Evolutionary conservation across 2,329 filamentous ascomycete genomes (phyloP).

Genomic region (Pseudogymnoascus verrucosus): DNA sequence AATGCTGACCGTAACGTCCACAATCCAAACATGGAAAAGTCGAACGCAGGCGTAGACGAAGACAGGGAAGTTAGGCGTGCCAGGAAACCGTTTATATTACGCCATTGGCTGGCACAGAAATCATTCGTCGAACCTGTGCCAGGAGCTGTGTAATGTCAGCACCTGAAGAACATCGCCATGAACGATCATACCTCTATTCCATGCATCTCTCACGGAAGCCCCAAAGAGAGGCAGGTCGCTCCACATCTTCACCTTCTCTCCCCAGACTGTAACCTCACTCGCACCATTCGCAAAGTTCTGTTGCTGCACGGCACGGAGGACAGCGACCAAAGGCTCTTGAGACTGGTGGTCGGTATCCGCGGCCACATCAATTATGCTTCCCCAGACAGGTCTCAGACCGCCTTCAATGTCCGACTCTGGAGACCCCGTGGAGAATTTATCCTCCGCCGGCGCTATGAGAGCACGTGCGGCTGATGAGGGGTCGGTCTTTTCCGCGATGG

Average conservation of each 20-base stretch:
- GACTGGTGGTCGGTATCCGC: conserved; percentile 16
- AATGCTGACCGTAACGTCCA: conserved; percentile 26
- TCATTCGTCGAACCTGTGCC: conserved; percentile 12
- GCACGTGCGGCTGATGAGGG: conserved; percentile 1
- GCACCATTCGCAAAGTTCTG: conserved; percentile 14
- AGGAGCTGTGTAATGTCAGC: conserved; percentile 14
- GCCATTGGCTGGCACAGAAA: conserved; percentile 14
- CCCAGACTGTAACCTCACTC: conserved; percentile 17
- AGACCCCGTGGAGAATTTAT: conserved; percentile 9
- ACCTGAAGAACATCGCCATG: not conserved
- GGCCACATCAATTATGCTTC: conserved; percentile 20
- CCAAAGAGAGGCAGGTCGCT: conserved; percentile 25
- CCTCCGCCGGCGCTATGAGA: not conserved
- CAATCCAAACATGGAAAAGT: conserved; percentile 25
- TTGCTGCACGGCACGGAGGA: conserved; percentile 18
- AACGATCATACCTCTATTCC: conserved; percentile 22
- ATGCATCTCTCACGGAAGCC: conserved; percentile 22
- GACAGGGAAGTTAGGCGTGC: conserved; percentile 22
- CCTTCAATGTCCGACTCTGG: conserved; percentile 60
- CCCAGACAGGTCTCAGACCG: conserved; percentile 55
- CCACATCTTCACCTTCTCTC: conserved; percentile 22
- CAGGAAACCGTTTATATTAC: conserved; percentile 22
- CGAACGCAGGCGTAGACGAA: conserved; percentile 14
- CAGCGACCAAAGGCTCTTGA: conserved; percentile 21
- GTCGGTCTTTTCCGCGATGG: not conserved